Evolutionary conservation across 306 rosid genomes (phyloP), one percentile per base, ranked within the genome.

Genomic region (Pyrus bretschneideri): DNA sequence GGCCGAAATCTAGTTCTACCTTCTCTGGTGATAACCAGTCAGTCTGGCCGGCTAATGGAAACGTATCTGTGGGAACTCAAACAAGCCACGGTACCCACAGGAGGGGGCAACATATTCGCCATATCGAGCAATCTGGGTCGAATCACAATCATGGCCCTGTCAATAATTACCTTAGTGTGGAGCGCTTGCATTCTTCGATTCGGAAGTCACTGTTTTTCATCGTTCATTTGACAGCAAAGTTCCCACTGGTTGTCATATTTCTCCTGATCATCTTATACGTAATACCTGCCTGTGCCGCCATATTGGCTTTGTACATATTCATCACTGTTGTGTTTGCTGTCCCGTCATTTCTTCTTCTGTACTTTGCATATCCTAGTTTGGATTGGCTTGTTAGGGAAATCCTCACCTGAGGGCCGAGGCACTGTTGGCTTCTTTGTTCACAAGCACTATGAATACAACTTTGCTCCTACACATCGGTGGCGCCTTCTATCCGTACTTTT

Each of bases 331-430:
- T 94, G 80, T 91, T 94, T 73, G 98, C 98, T 29, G 87, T 94
- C 52, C 98, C 98, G 0, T 91, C 98, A 4, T 91, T 94, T 83
- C 96, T 91, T 77, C 86, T 94, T 54, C 51, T 94, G 89, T 94
- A 91, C 91, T 94, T 94, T 67, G 88, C 98, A 77, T 94, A 94
- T 83, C 97, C 98, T 33, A 91, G 96, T 84, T 84, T 94, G 92
- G 98, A 94, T 82, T 94, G 98, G 98, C 94, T 94, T 79, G 90
- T 94, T 80, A 85, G 93, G 79, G 98, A 94, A 80, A 94, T 94
- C 66, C 22, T 94, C 78, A 82, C 94, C 19, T 93, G 89, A 90
- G 2, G 27, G 27, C 27, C 27, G 27, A 25, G 74, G 76, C 52
- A 69, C 44, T 62, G 6, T 23, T 59, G 57, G 62, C 83, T 59